Evolutionary conservation across 1,139 yeast species (phyloP), one percentile per base, ranked within the genome.

Genomic region (Fermentozyma sake): DNA sequence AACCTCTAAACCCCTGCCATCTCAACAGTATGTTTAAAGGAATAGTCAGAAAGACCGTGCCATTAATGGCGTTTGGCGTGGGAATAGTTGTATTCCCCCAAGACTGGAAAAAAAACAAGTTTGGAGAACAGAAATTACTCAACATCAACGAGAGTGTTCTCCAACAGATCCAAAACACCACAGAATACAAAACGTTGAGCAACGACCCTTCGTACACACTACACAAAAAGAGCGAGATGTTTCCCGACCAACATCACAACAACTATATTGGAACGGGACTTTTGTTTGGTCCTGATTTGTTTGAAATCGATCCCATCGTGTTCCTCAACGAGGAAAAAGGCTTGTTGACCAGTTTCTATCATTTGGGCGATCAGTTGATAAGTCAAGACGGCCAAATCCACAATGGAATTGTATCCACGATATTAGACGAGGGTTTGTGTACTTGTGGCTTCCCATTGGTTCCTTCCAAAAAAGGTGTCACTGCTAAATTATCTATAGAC

Each of bases 381-480:
- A 82, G 84, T 25, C 76, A 76, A 38, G 82, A 76, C 34, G 86
- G 86, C 0, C 75, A 76, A 30, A 72, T 91, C 17, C 97, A 91
- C 48, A 89, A 91, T 40, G 98, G 98, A 1, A 67, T 89, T 4
- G 58, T 89, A 2, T 76, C 96, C 1, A 80, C 96, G 2, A 58
- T 91, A 20, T 47, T 91, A 26, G 98, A 91, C 52, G 98, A 91
- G 51, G 79, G 84, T 0, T 62, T 91, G 23, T 86, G 96, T 45
- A 69, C 78, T 24, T 84, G 95, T 47, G 97, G 96, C 12, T 91
- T 87, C 49, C 78, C 89, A 5, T 58, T 69, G 17, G 62, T 91
- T n/a, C 97, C 98, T 1, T 76, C 79, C 31, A 73, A 76, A 32
- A 68, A 80, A 30, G 97, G 97, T n/a, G 96, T 91, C 12, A 91